These are phyloP conservation scores for Pochonia chlamydosporia DNA, from an alignment of 2,329 filamentous ascomycete species.

Conservation along the genomic window DNA sequence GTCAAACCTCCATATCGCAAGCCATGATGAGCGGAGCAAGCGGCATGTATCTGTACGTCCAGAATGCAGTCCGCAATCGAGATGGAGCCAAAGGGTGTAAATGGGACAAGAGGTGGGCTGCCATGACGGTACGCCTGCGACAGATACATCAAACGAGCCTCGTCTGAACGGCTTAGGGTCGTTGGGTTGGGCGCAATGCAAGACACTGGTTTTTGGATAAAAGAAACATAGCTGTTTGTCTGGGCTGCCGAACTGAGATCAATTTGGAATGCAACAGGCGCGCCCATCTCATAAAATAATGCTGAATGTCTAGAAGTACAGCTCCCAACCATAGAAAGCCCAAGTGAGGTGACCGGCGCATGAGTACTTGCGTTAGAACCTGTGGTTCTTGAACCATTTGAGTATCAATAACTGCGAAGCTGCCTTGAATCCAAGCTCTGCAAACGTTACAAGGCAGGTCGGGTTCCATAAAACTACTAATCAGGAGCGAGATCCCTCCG, in stretches of 20 bases:
- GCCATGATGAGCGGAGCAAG: constrained; percentile 5
- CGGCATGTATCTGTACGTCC: constrained; percentile 10
- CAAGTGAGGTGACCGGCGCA: constrained; percentile 7
- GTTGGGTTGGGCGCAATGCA: background rate
- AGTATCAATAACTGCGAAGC: constrained; percentile 6
- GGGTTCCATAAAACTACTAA: constrained; percentile 11
- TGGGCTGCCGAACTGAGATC: constrained; percentile 2
- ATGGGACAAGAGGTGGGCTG: constrained; percentile 6
- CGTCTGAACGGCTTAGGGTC: constrained; percentile 3
- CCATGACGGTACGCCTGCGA: constrained; percentile 5
- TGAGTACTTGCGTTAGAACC: constrained; percentile 8
- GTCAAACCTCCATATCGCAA: constrained; percentile 7
- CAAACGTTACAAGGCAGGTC: constrained; percentile 10
- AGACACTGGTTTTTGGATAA: constrained; percentile 3
- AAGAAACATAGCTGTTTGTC: constrained; percentile 7
- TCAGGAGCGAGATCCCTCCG: constrained; percentile 3
- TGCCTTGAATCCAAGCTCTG: constrained; percentile 9
- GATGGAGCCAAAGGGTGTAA: constrained; percentile 5
- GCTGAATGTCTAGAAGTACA: constrained; percentile 7
- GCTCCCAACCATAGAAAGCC: constrained; percentile 13
- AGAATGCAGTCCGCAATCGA: constrained; percentile 8
- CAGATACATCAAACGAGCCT: constrained; percentile 9
- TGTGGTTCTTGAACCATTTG: constrained; percentile 1
- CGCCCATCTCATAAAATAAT: constrained; percentile 5
- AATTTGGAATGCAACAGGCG: constrained; percentile 3